Base-by-base conservation (phyloP, 176 grass and related monocot genomes). In the Eragrostis nindensis region DNA sequence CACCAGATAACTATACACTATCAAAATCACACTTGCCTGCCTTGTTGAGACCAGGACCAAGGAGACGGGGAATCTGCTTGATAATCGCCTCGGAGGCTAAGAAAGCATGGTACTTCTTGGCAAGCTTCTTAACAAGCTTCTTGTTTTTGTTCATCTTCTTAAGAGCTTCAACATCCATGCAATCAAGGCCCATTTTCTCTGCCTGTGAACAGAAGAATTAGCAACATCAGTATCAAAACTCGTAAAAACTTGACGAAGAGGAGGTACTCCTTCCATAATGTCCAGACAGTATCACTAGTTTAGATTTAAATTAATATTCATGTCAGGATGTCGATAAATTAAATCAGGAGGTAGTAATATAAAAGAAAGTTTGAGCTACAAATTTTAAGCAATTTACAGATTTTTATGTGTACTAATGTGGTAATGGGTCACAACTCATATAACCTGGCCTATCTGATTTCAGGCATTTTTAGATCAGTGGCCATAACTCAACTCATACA, bases 91-190 rank as follows among this genome's bases (percentile, higher is more conserved):
- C 90, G 7, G 90, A 96, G 26, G 93, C 93, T 74, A 96, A 80
- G 85, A 96, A 96, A 86, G 93, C 85, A 74, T 95, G 93, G 50
- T 95, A 95, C 52, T 95, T 95, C 89, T 95, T 95, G 57, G 87
- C 93, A 59, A 95, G 87, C 68, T 76, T 92, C 84, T 94, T 94
- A 17, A 94, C 92, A 54, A 94, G 84, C 84, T 95, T 95, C 90
- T 95, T 95, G 65, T 92, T 95, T 82, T 95, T 95, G 75, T 92
- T 96, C 93, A 92, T 95, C 62, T 95, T 95, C 48, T 95, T 95
- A 60, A 95, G 85, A 43, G 70, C 75, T 68, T 95, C 93, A 61
- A 95, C 93, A 73, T 95, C 93, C 93, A 95, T 95, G 66, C 70
- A 95, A 26, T 95, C 93, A 67, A 96, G 85, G 30, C 93, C 85